Conservation (phyloP, 441 rosid species). For the Oxalis stricta region DNA sequence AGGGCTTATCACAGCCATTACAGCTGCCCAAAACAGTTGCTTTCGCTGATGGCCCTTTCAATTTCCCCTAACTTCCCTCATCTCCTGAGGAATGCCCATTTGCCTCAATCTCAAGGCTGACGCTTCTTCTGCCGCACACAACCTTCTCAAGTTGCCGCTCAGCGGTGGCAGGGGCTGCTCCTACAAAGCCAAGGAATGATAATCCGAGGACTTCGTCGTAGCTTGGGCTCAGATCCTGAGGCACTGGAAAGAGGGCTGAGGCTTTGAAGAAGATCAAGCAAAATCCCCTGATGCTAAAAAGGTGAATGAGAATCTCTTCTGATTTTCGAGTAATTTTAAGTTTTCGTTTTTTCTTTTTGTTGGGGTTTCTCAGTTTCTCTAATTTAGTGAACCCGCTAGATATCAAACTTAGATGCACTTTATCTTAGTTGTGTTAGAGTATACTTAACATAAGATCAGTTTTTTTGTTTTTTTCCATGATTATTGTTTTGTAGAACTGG, state of each 20-base stretch:
- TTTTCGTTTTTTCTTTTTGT: not conserved
- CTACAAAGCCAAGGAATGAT: constrained; percentile 40
- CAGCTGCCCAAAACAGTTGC: constrained; percentile 43
- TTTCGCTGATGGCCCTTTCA: constrained; percentile 47
- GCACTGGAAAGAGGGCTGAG: constrained; percentile 82
- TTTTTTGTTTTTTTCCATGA: no score
- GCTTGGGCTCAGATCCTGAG: constrained; percentile 91
- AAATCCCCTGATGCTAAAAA: constrained; percentile 62
- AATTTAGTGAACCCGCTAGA: no score
- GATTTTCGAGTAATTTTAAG: not conserved
- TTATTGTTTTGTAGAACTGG: no score
- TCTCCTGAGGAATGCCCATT: constrained; percentile 19
- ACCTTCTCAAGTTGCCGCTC: constrained; percentile 17
- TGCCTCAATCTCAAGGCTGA: constrained; percentile 11
- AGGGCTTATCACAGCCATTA: constrained; percentile 52
- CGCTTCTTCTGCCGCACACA: constrained; percentile 10
- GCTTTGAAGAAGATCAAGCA: constrained; percentile 60
- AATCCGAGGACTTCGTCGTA: constrained; percentile 76
- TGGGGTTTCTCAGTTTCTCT: constrained; percentile 6
- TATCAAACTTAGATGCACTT: no score
- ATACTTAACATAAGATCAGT: no score
- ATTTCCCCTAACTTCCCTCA: constrained; percentile 26
- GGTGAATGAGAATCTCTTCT: constrained; percentile 28
- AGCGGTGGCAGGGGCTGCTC: constrained; percentile 13
- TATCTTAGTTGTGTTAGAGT: no score